Evolutionary conservation across 805 yeast genomes (phyloP).

Genomic region (Yarrowia sp.): DNA sequence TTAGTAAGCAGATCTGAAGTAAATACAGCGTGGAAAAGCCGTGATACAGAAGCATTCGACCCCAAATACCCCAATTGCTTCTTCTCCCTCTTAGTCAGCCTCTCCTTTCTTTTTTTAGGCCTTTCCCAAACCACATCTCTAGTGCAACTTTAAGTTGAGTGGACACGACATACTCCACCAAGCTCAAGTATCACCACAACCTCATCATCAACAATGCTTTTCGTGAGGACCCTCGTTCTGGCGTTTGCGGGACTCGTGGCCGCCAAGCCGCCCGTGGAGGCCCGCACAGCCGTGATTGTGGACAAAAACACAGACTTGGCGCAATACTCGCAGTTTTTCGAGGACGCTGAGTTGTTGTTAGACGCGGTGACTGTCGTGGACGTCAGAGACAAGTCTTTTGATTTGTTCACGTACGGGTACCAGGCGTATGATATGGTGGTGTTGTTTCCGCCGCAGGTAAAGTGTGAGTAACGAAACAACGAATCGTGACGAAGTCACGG

Average conservation of each 20-base stretch:
- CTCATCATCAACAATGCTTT: not conserved
- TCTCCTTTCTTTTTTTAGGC: too few species aligned
- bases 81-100: too few species aligned
- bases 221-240: constrained; percentile 1
- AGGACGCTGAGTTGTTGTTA: constrained; percentile 28
- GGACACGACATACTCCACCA: not conserved
- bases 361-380: constrained; percentile 32
- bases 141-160: not conserved
- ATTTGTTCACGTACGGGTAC: constrained; percentile 44
- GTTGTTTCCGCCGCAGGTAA: constrained; percentile 48
- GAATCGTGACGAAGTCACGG: not conserved
- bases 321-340: constrained; percentile 27
- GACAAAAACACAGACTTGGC: constrained; percentile 32
- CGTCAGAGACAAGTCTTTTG: constrained; percentile 35
- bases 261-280: constrained; percentile 28
- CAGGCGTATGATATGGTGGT: constrained; percentile 54
- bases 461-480: constrained; percentile 25
- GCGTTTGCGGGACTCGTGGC: constrained; percentile 12
- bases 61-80: too few species aligned
- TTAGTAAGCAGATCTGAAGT: too few species aligned
- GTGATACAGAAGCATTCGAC: too few species aligned
- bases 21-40: too few species aligned
- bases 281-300: constrained; percentile 36
- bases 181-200: not conserved
- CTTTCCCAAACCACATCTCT: not conserved